Conservation (phyloP, 2,329 filamentous ascomycete genomes). For the Calonectria honghensis region DNA sequence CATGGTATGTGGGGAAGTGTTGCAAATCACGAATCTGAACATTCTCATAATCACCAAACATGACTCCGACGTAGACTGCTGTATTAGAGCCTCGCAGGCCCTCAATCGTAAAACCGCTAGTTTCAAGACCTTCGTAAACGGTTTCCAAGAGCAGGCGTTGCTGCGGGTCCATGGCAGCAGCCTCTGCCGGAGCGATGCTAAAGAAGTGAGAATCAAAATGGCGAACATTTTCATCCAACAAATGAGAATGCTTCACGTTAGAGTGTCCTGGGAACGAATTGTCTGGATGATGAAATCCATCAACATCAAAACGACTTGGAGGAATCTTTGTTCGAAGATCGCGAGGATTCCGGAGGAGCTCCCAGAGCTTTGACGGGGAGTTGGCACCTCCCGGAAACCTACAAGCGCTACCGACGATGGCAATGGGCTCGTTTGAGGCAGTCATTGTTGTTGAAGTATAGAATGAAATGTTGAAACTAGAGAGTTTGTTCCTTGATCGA, state of each 20-base stretch:
- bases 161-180: constrained; percentile 55
- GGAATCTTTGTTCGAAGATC: constrained; percentile 9
- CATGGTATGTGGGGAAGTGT: constrained; percentile 3
- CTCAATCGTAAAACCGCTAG: constrained; percentile 37
- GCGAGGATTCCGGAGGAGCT: constrained; percentile 12
- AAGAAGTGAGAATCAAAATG: constrained; percentile 53
- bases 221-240: constrained; percentile 53
- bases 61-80: constrained; percentile 18
- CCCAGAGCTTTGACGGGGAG: constrained; percentile 22
- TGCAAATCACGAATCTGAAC: constrained; percentile 15
- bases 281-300: constrained; percentile 21
- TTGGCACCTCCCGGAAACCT: constrained; percentile 11
- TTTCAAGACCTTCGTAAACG: constrained; percentile 54
- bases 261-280: constrained; percentile 11
- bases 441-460: background rate
- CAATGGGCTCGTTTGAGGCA: constrained; percentile 50
- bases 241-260: constrained; percentile 57
- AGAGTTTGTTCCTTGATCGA: background rate
- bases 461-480: background rate
- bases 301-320: constrained; percentile 5
- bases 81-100: constrained; percentile 22
- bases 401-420: constrained; percentile 18
- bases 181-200: constrained; percentile 48
- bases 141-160: constrained; percentile 54
- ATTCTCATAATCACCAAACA: constrained; percentile 23